Evolutionary conservation across 2,329 filamentous ascomycete species (phyloP), one percentile per base, ranked within the genome.

Genomic region (Stenocarpella maydis): DNA sequence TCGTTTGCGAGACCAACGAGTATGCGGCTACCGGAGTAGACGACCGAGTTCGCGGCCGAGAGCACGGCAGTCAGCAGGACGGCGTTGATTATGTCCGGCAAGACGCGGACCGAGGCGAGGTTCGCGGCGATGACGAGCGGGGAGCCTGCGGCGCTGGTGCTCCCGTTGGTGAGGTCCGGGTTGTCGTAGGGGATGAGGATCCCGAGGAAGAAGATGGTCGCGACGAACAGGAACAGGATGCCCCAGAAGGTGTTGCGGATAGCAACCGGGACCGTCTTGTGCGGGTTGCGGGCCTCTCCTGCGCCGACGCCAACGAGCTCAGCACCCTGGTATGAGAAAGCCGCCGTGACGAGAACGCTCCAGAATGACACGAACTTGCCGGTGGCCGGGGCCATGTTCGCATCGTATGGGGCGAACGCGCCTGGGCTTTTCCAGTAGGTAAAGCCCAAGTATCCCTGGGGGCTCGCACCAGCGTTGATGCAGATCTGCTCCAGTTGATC

Each of bases 231-330:
- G 72, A 86, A 81, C 64, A 94, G 85, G 73, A 95, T 92, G 68
- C 91, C 88, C 85, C 89, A 92, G 79, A 92, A 94, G 0, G 92
- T 92, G 81, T 88, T 91, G 64, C 88, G 87, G 75, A 94, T 92
- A 28, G 92, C 92, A 15, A 84, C 82, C 0, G 92, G 92, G 63
- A 95, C 90, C 19, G 87, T 90, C 80, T 90, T 91, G 74, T 87
- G 86, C 7, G 92, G 92, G 76, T 94, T 89, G 58, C 87, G 86
- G 9, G 91, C 91, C 81, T 95, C 92, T 71, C 91, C 92, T 5
- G 92, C 92, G n/a, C 90, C 91, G 58, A 95, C 88, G 71, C 90
- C 92, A 10, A 94, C 91, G 19, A 94, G 85, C 80, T 95, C 92
- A 2, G 91, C 88, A 50, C 92, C 92, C 78, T 91, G 90, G 79